Percentiles rank a stretch among this genome's conserved stretches.
Evolutionary conservation across 257 asterid genomes (phyloP).

Genomic region (Capsicum chinense): DNA sequence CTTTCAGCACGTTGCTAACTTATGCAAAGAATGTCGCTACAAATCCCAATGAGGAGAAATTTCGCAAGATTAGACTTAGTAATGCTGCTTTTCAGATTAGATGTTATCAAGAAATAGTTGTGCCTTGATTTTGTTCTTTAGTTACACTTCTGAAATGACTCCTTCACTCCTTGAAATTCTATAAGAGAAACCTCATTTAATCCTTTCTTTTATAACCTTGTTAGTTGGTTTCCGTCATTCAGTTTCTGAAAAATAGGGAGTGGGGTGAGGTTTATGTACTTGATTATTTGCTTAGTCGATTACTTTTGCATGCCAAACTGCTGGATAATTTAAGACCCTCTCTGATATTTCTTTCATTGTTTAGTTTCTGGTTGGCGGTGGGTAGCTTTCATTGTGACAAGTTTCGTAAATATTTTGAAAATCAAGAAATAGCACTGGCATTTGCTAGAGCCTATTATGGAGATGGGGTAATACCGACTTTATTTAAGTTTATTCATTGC

Average conservation of each 20-base stretch:
- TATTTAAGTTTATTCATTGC: no score
- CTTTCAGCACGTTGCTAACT: conserved; percentile 56
- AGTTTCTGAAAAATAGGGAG: not conserved
- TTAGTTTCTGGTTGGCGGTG: not conserved
- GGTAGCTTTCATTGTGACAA: no score
- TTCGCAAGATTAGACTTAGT: no score
- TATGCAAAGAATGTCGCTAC: no score
- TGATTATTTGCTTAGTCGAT: not conserved
- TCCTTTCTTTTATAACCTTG: not conserved
- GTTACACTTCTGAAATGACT: not conserved
- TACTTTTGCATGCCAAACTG: not conserved
- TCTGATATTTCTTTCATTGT: not conserved
- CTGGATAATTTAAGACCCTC: not conserved
- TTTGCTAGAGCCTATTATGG: no score
- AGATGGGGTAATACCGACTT: no score
- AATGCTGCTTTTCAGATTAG: no score
- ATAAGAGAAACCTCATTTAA: not conserved
- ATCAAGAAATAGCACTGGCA: no score
- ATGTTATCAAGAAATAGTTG: no score
- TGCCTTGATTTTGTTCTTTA: no score
- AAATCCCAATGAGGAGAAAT: no score
- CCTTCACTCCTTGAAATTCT: not conserved
- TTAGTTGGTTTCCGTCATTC: not conserved
- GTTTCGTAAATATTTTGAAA: no score
- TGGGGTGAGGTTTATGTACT: not conserved